Evolutionary conservation across 2,329 filamentous ascomycete species (phyloP).

Genomic region (Exophiala bonariae): DNA sequence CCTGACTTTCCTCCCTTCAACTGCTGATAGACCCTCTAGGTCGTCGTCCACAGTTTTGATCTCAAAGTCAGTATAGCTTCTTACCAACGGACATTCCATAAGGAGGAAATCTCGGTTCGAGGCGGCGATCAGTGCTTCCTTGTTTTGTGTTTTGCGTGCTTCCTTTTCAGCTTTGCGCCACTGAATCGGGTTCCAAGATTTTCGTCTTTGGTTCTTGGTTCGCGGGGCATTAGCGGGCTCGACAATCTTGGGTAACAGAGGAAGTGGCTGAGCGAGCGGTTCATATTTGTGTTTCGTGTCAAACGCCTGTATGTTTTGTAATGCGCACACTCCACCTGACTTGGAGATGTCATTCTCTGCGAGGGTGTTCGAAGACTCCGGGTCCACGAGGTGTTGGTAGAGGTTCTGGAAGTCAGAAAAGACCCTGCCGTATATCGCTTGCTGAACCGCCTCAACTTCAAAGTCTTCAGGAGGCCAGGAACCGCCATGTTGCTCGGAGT

Average conservation of each 20-base stretch:
- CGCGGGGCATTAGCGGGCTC: slow-evolving; percentile 4
- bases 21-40: slow-evolving; percentile 56
- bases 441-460: slow-evolving; percentile 54
- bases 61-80: slow-evolving; percentile 71
- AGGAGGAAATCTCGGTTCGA: slow-evolving; percentile 30
- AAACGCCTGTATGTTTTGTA: slow-evolving; percentile 68
- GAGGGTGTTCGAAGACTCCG: slow-evolving; percentile 33
- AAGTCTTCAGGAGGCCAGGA: slow-evolving; percentile 66
- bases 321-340: slow-evolving; percentile 65
- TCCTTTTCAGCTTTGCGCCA: slow-evolving; percentile 22
- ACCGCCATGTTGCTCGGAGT: slow-evolving; percentile 62
- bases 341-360: slow-evolving; percentile 56
- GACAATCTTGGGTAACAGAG: slow-evolving; percentile 57
- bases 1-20: slow-evolving; percentile 72
- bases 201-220: slow-evolving; percentile 14
- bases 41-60: slow-evolving; percentile 59
- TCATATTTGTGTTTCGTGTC: slow-evolving; percentile 61
- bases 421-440: slow-evolving; percentile 61
- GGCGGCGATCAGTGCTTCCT: slow-evolving; percentile 24
- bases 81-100: slow-evolving; percentile 55
- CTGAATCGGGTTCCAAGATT: slow-evolving; percentile 27
- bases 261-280: slow-evolving; percentile 65
- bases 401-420: slow-evolving; percentile 68
- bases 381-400: slow-evolving; percentile 71
- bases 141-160: slow-evolving; percentile 17